These are phyloP conservation scores for Mangifera indica DNA, from an alignment of 345 rosid genomes.

Conservation along the genomic window DNA sequence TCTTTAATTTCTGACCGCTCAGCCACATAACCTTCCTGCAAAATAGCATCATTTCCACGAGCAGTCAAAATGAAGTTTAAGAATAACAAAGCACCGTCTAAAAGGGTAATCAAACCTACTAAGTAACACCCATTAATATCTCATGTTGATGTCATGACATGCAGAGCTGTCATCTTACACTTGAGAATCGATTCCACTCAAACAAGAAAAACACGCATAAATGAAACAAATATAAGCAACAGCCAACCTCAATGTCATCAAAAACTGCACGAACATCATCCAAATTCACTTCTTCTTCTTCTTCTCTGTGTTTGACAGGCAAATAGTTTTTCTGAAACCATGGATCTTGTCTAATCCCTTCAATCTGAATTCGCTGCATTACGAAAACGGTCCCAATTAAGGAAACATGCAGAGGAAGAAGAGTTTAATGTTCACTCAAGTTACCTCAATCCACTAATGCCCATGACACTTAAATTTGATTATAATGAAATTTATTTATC, in stretches of 20 bases:
- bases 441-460: conserved; percentile 10
- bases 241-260: conserved; percentile 75
- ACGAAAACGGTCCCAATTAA: conserved; percentile 16
- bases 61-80: conserved; percentile 6
- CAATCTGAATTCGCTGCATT: conserved; percentile 74
- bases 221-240: conserved; percentile 17
- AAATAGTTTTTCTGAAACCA: conserved; percentile 68
- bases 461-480: background rate
- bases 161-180: background rate
- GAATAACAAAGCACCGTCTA: conserved; percentile 1
- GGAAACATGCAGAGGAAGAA: conserved; percentile 10
- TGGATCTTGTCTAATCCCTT: conserved; percentile 53
- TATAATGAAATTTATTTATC: background rate
- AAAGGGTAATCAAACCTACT: background rate
- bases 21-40: conserved; percentile 68
- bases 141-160: background rate
- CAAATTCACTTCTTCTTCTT: conserved; percentile 62
- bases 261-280: conserved; percentile 81
- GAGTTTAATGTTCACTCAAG: conserved; percentile 4
- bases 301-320: conserved; percentile 51
- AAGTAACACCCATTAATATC: conserved; percentile 6
- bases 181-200: background rate
- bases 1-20: conserved; percentile 49
- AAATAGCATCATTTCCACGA: conserved; percentile 18
- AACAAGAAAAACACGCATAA: conserved; percentile 6